These are phyloP conservation scores for Cruciata laevipes DNA, from an alignment of 257 asterid species.

Conservation along the genomic window DNA sequence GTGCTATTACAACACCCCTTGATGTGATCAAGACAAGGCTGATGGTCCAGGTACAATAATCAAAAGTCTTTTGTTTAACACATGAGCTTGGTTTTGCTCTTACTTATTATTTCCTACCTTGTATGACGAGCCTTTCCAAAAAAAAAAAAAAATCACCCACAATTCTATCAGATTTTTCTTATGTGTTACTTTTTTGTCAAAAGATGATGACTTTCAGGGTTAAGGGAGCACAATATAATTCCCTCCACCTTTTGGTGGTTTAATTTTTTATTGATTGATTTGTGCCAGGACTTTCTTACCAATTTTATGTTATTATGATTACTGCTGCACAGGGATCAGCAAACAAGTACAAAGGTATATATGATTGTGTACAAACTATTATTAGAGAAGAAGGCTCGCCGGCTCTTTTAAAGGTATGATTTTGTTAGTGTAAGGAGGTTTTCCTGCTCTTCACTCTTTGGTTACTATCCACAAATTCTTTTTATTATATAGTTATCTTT, in stretches of 20 bases:
- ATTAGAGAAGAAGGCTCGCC: slow-evolving; percentile 75
- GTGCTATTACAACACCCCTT: slow-evolving; percentile 94
- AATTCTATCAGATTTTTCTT: too few relatives aligned
- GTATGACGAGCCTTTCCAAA: neutral
- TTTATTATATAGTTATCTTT: neutral
- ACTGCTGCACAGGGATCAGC: slow-evolving; percentile 63
- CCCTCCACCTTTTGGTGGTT: too few relatives aligned
- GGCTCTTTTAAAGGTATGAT: slow-evolving; percentile 71
- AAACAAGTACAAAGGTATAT: slow-evolving; percentile 71
- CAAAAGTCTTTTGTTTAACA: slow-evolving; percentile 5
- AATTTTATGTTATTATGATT: slow-evolving; percentile 9
- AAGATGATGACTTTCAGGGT: too few relatives aligned
- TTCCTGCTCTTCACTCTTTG: neutral
- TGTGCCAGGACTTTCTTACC: slow-evolving; percentile 3
- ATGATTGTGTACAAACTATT: slow-evolving; percentile 74
- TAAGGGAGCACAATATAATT: too few relatives aligned
- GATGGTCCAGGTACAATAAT: slow-evolving; percentile 75
- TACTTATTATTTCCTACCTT: neutral
- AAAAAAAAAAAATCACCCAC: too few relatives aligned
- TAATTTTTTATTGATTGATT: neutral
- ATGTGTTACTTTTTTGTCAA: too few relatives aligned
- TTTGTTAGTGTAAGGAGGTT: neutral
- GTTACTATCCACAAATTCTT: neutral
- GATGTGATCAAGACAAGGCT: slow-evolving; percentile 96
- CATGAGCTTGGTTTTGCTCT: neutral